These are phyloP conservation scores for Fraxinus albicans DNA, from an alignment of 305 asterid genomes.

Conservation along the genomic window DNA sequence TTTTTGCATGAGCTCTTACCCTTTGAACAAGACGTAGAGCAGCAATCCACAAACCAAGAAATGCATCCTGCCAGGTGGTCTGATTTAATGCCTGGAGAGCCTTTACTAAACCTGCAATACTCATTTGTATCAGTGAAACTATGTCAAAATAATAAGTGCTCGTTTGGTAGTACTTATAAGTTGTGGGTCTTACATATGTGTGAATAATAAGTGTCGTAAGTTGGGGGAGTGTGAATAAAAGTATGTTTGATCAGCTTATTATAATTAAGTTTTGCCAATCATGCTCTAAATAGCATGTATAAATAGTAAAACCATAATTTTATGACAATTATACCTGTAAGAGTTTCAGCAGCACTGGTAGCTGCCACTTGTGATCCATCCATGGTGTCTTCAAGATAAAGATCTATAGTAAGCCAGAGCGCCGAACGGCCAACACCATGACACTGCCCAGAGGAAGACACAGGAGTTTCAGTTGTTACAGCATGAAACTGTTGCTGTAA, in stretches of 20 bases:
- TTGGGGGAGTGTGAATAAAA: neutral
- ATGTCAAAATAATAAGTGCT: conserved; percentile 2
- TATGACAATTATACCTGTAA: conserved; percentile 49
- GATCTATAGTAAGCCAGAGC: conserved; percentile 90
- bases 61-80: conserved; percentile 86
- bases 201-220: neutral
- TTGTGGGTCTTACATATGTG: neutral
- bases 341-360: conserved; percentile 84
- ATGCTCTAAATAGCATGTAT: conserved; percentile 11
- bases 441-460: conserved; percentile 58
- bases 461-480: conserved; percentile 54
- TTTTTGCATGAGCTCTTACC: conserved; percentile 48
- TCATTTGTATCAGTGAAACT: conserved; percentile 25
- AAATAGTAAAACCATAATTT: conserved; percentile 1
- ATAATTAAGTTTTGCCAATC: neutral
- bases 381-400: conserved; percentile 85
- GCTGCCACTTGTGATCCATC: conserved; percentile 81
- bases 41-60: conserved; percentile 92
- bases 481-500: conserved; percentile 64
- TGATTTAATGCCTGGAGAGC: conserved; percentile 80
- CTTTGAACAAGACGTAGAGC: conserved; percentile 88
- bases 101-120: conserved; percentile 78
- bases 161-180: neutral
- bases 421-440: conserved; percentile 60
- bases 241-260: neutral